Evolutionary conservation across 2,329 filamentous ascomycete genomes (phyloP), one percentile per base, ranked within the genome.

Genomic region (Cordyceps cicadae): DNA sequence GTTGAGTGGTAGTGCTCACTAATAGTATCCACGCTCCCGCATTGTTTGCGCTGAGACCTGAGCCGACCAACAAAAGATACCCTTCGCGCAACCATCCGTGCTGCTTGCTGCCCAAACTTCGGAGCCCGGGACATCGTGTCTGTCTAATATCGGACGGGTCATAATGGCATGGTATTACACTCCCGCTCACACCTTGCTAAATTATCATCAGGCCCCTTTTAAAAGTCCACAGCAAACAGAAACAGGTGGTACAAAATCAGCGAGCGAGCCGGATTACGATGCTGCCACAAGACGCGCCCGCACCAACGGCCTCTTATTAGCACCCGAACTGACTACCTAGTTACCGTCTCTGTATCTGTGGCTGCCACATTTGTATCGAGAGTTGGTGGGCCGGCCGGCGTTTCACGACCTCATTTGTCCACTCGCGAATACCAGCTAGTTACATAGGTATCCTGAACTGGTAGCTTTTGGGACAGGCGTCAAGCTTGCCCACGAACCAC

Each of bases 1-100:
- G 15, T 43, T 43, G 41, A 37, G 14, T 46, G 19, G 43, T 21
- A 39, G 55, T 21, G 46, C 55, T 58, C 46, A 58, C 55, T 19
- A 17, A 21, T 24, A 26, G 43, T 49, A 37, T 48, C 41, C 45
- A 57, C 3, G 26, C 8, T 41, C 34, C 17, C 17, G 8, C 29
- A 49, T 43, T 29, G 15, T 52, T 59, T 53, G 45, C 49, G 56
- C 49, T 45, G 49, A 59, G 56, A 59, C 49, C 34, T 53, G 48
- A 34, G 56, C 49, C 55, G 39, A n/a, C 39, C 55, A 51, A 59
- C 21, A 39, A 57, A 57, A 45, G 39, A 43, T 15, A 43, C 32
- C n/a, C 7, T 26, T 43, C 17, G 6, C 29, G 5, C 29, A 29
- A 8, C 19, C 26, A 49, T 37, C 46, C 41, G 15, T n/a, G 15